Evolutionary conservation across 225 moss, liverwort and hornwort genomes (phyloP), one percentile per base, ranked within the genome.

Genomic region (Sphagnum contortum): DNA sequence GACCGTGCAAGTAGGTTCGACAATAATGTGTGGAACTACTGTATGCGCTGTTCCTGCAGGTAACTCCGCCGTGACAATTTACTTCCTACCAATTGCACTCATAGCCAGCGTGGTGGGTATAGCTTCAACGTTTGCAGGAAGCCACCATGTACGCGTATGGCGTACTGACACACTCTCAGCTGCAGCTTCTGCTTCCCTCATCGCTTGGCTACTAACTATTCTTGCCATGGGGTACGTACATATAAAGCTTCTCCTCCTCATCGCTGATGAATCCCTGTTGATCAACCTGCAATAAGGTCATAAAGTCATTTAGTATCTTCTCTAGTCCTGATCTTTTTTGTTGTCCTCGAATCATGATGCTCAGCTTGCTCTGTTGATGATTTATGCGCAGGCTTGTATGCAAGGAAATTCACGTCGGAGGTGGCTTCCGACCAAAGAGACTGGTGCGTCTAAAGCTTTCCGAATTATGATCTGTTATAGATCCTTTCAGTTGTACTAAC

Each of bases 221-320:
- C 67, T 68, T 2, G 67, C 73, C 49, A 45, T 68, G 57, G 73
- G 73, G 73, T 73, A 46, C 49, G 55, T 66, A 12, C 4, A 57
- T 12, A 57, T 14, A 5, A 12, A 14, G 48, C 12, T 0, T 12
- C 11, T 9, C 29, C 13, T 12, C 11, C 6, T 49, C 12, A 2
- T 12, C 57, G 6, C n/a, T 6, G 11, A 5, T 29, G 10, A 10
- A 58, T 58, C 14, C 44, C 57, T 9, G 3, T n/a, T 9, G 12
- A n/a, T n/a, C 12, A 13, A 12, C 44, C 3, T 12, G 8, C 14
- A 5, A 13, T 6, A 11, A 10, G 9, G 13, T 12, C 57, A 58
- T 58, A 10, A 58, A 13, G 57, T 12, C 6, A 10, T n/a, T 58
- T 5, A 3, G 44, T 14, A 58, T 3, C 57, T 0, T 6, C 61